Evolutionary conservation across 2,329 filamentous ascomycete genomes (phyloP).

Genomic region (Exutisphaerella laricina): DNA sequence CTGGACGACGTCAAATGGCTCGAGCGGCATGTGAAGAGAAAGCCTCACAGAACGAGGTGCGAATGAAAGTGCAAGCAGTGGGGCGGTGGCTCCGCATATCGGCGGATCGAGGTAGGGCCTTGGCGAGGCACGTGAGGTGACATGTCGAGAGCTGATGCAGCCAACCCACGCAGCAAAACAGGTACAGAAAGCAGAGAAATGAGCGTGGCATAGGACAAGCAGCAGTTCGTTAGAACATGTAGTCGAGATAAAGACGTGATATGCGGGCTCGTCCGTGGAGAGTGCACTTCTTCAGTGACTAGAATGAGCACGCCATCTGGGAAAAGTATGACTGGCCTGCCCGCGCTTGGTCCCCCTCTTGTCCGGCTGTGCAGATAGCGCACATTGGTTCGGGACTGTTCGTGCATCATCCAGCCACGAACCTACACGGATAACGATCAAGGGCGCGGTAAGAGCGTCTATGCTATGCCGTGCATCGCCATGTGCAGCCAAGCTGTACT

Average conservation of each 20-base stretch:
- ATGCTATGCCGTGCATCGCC: background rate
- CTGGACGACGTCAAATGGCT: background rate
- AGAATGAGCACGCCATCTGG: conserved; percentile 11
- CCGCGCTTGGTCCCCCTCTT: background rate
- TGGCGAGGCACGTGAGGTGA: conserved; percentile 4
- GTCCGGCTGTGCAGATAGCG: background rate
- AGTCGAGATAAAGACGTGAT: conserved; percentile 7
- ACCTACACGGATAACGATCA: background rate
- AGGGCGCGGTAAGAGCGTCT: background rate
- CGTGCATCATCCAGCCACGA: background rate
- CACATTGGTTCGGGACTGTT: background rate
- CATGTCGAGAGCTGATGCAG: background rate
- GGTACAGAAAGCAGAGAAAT: conserved; percentile 1
- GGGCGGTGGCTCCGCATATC: conserved; percentile 6
- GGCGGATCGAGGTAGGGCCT: background rate
- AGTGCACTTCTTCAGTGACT: conserved; percentile 2
- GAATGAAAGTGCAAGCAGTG: conserved; percentile 1
- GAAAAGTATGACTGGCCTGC: conserved; percentile 4
- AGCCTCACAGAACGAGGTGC: background rate
- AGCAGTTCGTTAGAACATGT: conserved; percentile 1
- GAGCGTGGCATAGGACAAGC: background rate
- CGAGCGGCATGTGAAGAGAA: conserved; percentile 1
- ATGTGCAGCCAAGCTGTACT: no score
- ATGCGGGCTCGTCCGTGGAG: conserved; percentile 2
- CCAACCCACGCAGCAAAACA: background rate